Evolutionary conservation across 2,329 filamentous ascomycete genomes (phyloP).

Genomic region (Celoporthe dispersa): DNA sequence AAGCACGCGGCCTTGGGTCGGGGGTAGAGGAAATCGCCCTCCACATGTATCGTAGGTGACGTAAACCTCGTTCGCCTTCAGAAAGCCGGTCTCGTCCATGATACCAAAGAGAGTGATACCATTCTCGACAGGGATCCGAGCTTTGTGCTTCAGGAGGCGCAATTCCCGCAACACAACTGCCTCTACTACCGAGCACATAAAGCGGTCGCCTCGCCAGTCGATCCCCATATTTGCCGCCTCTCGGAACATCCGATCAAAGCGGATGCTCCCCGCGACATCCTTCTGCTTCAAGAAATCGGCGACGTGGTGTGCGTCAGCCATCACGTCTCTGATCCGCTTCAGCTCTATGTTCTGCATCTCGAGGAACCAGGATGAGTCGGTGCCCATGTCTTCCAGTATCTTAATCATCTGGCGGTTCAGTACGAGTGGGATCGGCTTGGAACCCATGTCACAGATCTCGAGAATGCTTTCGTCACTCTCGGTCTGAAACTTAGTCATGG

Average conservation of each 20-base stretch:
- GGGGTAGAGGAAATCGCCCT: slow-evolving; percentile 33
- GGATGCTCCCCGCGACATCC: slow-evolving; percentile 62
- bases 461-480: slow-evolving; percentile 57
- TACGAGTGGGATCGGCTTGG: slow-evolving; percentile 68
- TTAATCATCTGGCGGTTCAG: slow-evolving; percentile 85
- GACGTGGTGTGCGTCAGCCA: slow-evolving; percentile 62
- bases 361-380: slow-evolving; percentile 63
- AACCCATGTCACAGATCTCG: slow-evolving; percentile 73
- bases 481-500: slow-evolving; percentile 80
- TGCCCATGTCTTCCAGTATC: slow-evolving; percentile 79
- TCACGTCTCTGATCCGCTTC: slow-evolving; percentile 61
- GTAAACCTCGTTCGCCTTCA: slow-evolving; percentile 71
- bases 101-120: slow-evolving; percentile 82
- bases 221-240: slow-evolving; percentile 61
- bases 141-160: slow-evolving; percentile 76
- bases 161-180: slow-evolving; percentile 72
- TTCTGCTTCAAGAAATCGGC: slow-evolving; percentile 68
- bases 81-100: slow-evolving; percentile 77
- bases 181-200: slow-evolving; percentile 73
- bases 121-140: slow-evolving; percentile 71
- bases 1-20: slow-evolving; percentile 51
- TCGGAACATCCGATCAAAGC: slow-evolving; percentile 65
- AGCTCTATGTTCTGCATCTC: slow-evolving; percentile 67
- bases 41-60: slow-evolving; percentile 54
- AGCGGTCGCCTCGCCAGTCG: slow-evolving; percentile 69